Conservation (phyloP, 352 stramenopile species). For the Ophiocytium majus region DNA sequence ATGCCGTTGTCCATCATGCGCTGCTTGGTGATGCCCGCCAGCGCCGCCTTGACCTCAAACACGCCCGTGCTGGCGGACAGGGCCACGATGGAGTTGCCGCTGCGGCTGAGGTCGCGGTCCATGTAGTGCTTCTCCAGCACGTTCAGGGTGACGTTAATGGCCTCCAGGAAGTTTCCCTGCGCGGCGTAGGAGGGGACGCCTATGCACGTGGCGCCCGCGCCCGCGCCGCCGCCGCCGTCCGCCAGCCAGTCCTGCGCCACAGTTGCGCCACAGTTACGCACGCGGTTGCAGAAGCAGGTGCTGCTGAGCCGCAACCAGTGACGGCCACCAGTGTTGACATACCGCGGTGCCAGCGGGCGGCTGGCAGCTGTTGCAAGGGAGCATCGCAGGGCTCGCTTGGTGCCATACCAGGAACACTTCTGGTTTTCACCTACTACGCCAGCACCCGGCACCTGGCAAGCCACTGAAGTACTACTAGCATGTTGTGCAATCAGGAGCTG, state of each 20-base stretch:
- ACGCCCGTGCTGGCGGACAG: conserved; percentile 89
- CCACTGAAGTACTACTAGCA: no score
- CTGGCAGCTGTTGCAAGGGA: no score
- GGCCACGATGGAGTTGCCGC: conserved; percentile 92
- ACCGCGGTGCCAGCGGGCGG: no score
- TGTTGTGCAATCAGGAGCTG: no score
- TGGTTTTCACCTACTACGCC: no score
- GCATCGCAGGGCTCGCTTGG: no score
- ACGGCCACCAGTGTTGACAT: no score
- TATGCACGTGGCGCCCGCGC: conserved; percentile 5
- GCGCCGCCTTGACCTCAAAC: conserved; percentile 71
- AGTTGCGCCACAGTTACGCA: no score
- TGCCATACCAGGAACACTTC: no score
- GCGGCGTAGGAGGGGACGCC: conserved; percentile 78
- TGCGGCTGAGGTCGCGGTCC: conserved; percentile 89
- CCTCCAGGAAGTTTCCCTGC: conserved; percentile 95
- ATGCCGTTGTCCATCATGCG: conserved; percentile 99
- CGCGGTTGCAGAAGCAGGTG: no score
- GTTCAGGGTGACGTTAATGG: conserved; percentile 97
- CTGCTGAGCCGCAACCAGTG: no score
- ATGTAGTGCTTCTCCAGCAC: conserved; percentile 97
- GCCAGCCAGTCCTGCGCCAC: not conserved
- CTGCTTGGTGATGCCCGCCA: conserved; percentile 86
- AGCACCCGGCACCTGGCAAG: no score
- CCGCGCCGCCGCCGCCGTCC: not conserved